Evolutionary conservation across 345 rosid genomes (phyloP).

Genomic region (Passiflora organensis): DNA sequence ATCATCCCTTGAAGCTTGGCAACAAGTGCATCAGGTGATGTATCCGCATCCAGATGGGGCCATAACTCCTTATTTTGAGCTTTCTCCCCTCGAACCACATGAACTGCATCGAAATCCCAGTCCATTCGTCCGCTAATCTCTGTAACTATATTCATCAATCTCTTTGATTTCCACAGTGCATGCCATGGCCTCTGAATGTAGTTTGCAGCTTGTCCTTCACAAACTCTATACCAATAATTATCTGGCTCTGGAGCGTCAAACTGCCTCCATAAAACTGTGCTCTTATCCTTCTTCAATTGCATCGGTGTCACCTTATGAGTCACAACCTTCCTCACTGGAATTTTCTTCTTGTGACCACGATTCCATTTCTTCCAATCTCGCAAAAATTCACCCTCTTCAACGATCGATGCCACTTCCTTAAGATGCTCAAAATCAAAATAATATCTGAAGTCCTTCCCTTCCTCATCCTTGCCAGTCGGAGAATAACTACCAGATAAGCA

Average conservation of each 20-base stretch:
- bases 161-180: conserved; percentile 87
- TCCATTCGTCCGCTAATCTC: conserved; percentile 86
- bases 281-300: conserved; percentile 74
- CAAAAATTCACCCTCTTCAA: conserved; percentile 74
- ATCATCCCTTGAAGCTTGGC: conserved; percentile 52
- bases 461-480: conserved; percentile 65
- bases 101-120: conserved; percentile 91
- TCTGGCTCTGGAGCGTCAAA: conserved; percentile 82
- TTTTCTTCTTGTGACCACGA: conserved; percentile 57
- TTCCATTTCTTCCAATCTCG: conserved; percentile 87
- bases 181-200: conserved; percentile 80
- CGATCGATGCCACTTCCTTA: conserved; percentile 67
- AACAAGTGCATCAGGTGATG: conserved; percentile 70
- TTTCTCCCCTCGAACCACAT: conserved; percentile 89
- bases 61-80: conserved; percentile 75
- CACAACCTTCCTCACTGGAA: conserved; percentile 68
- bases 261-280: conserved; percentile 82
- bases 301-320: conserved; percentile 55
- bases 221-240: conserved; percentile 90
- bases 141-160: conserved; percentile 83
- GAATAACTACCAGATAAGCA: conserved; percentile 64
- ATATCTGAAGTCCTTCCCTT: conserved; percentile 81
- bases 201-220: conserved; percentile 79
- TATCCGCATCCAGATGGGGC: conserved; percentile 82
- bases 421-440: conserved; percentile 93